Evolutionary conservation across 2,329 filamentous ascomycete species (phyloP), one percentile per base, ranked within the genome.

Genomic region (Chrysoporthe puriensis): DNA sequence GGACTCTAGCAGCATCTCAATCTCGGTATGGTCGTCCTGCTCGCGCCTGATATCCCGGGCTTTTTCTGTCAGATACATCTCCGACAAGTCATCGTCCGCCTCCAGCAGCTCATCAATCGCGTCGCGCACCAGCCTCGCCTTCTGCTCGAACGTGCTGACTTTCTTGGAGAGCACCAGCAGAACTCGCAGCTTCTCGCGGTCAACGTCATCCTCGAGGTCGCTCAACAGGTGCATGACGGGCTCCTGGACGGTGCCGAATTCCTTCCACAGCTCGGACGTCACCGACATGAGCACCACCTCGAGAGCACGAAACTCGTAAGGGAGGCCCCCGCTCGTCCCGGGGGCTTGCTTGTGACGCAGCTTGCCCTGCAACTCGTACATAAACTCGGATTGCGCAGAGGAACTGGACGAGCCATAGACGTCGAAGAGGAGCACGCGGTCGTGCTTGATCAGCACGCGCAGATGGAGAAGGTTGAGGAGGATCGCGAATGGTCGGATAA

Each of bases 51-150:
- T 84, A 70, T 94, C 92, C 64, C 89, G 87, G 2, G 88, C 86
- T 77, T 97, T 95, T 79, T 98, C 96, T 0, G 93, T 94, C 70
- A 99, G 82, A 76, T 99, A 99, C 96, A 99, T 98, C 72, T 91
- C 88, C 18, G 94, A 90, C 44, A 99, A 82, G 77, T 99, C 96
- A 77, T 99, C 96, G 76, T 99, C 96, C 6, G 94, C 96, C 79
- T 99, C 96, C 46, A 99, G 86, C 32, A 99, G 82, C 77, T 99
- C 96, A 71, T 97, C 94, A 67, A 99, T 94, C 34, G 96, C 94
- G 76, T 98, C 95, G 69, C 96, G 88, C 58, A 99, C 95, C 42
- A 99, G 84, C 75, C 95, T 92, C 18, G 94, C 95, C 78, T 97
- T 98, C 79, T 98, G 96, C 81, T 98, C 96, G 78, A 99, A 99